Conservation (phyloP, 306 rosid species). For the Arachis hypogaea region DNA sequence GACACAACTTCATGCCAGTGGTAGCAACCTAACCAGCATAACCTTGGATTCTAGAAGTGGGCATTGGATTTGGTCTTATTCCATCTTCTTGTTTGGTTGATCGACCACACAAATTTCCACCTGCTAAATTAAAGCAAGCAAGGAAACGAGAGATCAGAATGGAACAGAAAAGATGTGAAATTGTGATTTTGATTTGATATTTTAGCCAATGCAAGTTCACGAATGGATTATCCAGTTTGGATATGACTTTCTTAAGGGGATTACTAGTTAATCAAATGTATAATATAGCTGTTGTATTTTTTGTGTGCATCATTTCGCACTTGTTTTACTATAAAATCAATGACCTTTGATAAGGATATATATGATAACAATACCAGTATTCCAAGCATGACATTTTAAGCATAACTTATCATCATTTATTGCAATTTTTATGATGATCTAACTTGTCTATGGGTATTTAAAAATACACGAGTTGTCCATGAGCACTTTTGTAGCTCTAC, state of each 20-base stretch:
- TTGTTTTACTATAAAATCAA: not conserved
- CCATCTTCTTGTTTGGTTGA: slow-evolving; percentile 23
- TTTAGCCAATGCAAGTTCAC: not conserved
- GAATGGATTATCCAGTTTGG: slow-evolving; percentile 19
- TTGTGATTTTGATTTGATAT: not conserved
- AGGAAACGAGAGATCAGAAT: not conserved
- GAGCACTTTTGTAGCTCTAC: too few species aligned
- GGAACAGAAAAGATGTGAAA: not conserved
- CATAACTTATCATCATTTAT: not conserved
- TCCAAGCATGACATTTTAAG: not conserved
- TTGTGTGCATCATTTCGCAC: not conserved
- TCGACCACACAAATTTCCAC: too few species aligned
- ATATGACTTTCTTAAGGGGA: slow-evolving; percentile 16
- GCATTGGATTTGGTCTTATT: not conserved
- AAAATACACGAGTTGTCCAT: too few species aligned
- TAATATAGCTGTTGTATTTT: not conserved
- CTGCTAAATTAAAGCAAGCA: not conserved
- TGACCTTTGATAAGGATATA: not conserved
- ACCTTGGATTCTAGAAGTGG: slow-evolving; percentile 9
- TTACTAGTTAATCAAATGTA: slow-evolving; percentile 2
- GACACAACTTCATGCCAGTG: too few species aligned
- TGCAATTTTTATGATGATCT: too few species aligned
- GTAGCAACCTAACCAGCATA: not conserved
- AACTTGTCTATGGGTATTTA: too few species aligned
- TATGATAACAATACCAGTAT: too few species aligned